Evolutionary conservation across 352 stramenopile genomes (phyloP), one percentile per base, ranked within the genome.

Genomic region (Globisporangium orthogonon): DNA sequence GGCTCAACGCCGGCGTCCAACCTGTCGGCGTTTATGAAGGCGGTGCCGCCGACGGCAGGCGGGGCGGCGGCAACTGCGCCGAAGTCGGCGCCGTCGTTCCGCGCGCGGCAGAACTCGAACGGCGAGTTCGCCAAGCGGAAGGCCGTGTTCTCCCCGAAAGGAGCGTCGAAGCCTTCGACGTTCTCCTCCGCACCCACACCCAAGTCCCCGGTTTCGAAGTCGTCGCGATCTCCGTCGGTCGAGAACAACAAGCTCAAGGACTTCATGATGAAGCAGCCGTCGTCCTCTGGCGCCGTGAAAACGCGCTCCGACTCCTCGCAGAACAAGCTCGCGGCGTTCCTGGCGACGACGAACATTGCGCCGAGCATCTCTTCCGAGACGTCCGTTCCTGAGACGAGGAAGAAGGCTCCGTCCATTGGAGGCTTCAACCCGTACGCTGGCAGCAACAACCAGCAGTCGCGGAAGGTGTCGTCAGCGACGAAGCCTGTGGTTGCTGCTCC

Each of bases 301-400:
- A 46, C 70, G 39, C 71, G 82, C 0, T 84, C 81, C 5, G 66
- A 83, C 45, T 83, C 73, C 35, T 53, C 56, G 33, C 75, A 87
- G 63, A 89, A 66, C 60, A 95, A 95, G 54, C 66, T 95, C 48
- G 74, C 79, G 5, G 78, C 78, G 23, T 95, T 95, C 58, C 59
- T 95, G 4, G 78, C 82, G 17, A 72, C 62, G 17, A 91, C 80
- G 3, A 83, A 76, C 37, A 54, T 73, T 13, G 65, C 63, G 13
- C 71, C 74, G 1, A 80, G 63, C 33, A 56, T 73, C 37, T 55
- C 23, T 23, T 23, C 61, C 52, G 55, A 61, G 18, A 23, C 67
- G 40, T 23, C 53, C 2, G 37, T 23, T 23, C 23, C 17, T 31
- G 48, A 43, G 11, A 45, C 45, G 33, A 55, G 53, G 48, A 57